Evolutionary conservation across 805 yeast species (phyloP), one percentile per base, ranked within the genome.

Genomic region (Ogataea polymorpha): DNA sequence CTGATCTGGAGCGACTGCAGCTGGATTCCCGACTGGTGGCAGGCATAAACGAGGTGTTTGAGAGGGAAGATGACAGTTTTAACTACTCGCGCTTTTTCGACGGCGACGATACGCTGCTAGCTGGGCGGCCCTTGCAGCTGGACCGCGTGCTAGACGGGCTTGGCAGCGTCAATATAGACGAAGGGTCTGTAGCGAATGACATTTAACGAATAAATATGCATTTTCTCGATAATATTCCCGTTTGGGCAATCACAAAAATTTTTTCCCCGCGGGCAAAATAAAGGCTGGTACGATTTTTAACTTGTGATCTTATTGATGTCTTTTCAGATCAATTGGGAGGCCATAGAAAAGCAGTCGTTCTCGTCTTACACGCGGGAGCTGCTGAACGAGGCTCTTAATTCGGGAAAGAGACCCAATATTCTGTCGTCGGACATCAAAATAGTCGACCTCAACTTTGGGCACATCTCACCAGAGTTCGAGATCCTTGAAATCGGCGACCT

Each of bases 401-500:
- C 85, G 18, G 88, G 88, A 3, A 79, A 78, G 50, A 66, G 81
- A 41, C 89, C 91, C 9, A 77, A 75, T 37, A 79, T 86, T 6
- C 66, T 86, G 13, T 86, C 86, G 18, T 82, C 86, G 14, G 75
- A 74, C 35, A 85, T 86, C 46, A 66, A 67, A 27, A 86, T 86
- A 35, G 73, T 77, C 41, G 87, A 83, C 48, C 70, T 86, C 27
- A 73, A 80, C 53, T 81, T 86, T 65, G 95, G 95, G 8, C 72
- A 79, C 34, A 70, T 75, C 20, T 80, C 93, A 1, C 95, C 95
- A 1, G 68, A 72, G 41, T 77, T 86, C 46, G 95, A 86, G 61
- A 82, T 86, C 26, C 66, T 86, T 44, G 95, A 86, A 55, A 82
- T 86, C 49, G 95, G 95, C 5, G 95, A 86, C 57, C 62, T 86